phyloP scores from a whole-genome alignment of 164 flowering plant genomes.

The Vitis vinifera region DNA sequence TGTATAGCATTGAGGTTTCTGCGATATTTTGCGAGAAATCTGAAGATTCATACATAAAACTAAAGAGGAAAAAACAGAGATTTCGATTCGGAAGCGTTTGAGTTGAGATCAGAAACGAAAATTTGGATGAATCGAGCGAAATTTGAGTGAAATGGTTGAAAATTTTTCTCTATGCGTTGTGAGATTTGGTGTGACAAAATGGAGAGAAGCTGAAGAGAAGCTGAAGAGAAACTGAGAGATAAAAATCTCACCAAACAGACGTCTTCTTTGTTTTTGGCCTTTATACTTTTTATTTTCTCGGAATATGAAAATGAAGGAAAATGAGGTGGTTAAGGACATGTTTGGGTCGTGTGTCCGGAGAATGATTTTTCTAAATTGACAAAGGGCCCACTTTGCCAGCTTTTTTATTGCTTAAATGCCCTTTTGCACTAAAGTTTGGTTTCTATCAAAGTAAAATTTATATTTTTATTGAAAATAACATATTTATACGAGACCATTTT shows the following conservation, averaged over 20 bases:
- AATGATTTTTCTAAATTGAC: no score
- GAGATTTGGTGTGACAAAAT: no score
- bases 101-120: no score
- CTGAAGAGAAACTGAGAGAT: background rate
- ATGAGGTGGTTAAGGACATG: background rate
- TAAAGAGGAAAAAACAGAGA: background rate
- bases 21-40: background rate
- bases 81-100: background rate
- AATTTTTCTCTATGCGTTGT: background rate
- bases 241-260: conserved; percentile 15
- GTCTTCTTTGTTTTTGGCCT: background rate
- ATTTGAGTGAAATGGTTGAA: background rate
- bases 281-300: background rate
- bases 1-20: conserved; percentile 5
- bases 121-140: background rate
- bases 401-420: no score
- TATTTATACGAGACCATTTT: no score
- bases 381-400: no score
- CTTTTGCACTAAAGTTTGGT: no score
- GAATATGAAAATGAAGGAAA: conserved; percentile 1
- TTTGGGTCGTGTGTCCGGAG: no score
- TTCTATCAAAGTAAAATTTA: no score
- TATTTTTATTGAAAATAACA: no score
- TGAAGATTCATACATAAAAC: background rate
- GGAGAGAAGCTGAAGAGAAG: no score